phyloP scores from a whole-genome alignment of 164 flowering plant species.

The Vitis cinerea region DNA sequence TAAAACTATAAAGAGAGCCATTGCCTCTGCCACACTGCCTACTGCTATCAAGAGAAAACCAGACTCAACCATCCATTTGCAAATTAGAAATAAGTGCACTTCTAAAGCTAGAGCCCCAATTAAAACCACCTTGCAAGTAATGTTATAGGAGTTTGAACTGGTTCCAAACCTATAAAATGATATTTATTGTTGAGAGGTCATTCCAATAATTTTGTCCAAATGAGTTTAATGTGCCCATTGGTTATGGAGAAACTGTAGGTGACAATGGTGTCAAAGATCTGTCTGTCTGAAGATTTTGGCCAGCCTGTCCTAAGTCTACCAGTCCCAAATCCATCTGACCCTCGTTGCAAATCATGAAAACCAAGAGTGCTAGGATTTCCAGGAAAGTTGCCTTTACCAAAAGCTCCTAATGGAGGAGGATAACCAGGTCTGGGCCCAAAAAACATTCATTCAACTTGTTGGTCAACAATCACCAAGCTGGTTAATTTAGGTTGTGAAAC shows the following conservation, averaged over 20 bases:
- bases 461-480: constrained; percentile 41
- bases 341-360: constrained; percentile 56
- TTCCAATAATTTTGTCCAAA: constrained; percentile 58
- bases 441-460: constrained; percentile 50
- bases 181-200: constrained; percentile 63
- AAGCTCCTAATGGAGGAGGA: constrained; percentile 49
- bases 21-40: too few species aligned
- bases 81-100: too few species aligned
- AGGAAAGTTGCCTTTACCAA: constrained; percentile 54
- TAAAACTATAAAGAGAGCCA: too few species aligned
- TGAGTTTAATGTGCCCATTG: constrained; percentile 55
- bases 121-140: constrained; percentile 40
- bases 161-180: constrained; percentile 61
- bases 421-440: constrained; percentile 67
- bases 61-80: too few species aligned
- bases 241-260: constrained; percentile 66
- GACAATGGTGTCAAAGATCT: constrained; percentile 59
- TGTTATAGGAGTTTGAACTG: constrained; percentile 49
- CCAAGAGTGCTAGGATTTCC: constrained; percentile 47
- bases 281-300: constrained; percentile 65
- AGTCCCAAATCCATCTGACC: constrained; percentile 67
- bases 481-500: constrained; percentile 67
- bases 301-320: constrained; percentile 66
- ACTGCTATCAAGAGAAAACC: too few species aligned
- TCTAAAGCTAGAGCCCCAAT: constrained; percentile 50